These are phyloP conservation scores for Dactylellina haptotyla DNA, from an alignment of 2,329 filamentous ascomycete genomes.

Conservation along the genomic window DNA sequence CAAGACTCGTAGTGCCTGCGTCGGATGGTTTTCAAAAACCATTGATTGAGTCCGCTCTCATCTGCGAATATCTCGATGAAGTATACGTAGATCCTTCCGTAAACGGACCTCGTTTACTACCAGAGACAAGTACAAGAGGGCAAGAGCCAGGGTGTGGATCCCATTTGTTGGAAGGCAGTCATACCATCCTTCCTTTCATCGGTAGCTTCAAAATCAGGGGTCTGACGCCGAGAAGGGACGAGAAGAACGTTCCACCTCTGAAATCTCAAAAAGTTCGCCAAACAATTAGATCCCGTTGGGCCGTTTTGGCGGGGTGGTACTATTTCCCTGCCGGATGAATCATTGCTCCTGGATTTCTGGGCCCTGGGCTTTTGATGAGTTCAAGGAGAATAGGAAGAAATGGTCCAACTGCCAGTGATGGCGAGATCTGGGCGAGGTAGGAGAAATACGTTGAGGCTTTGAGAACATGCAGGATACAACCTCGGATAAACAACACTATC, in stretches of 20 bases:
- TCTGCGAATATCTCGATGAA: constrained; percentile 81
- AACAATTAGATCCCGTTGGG: constrained; percentile 70
- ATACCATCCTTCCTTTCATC: constrained; percentile 76
- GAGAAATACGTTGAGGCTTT: constrained; percentile 72
- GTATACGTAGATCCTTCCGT: constrained; percentile 67
- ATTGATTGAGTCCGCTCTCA: constrained; percentile 76
- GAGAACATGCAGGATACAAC: constrained; percentile 74
- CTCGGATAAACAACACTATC: constrained; percentile 74
- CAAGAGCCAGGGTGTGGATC: constrained; percentile 76
- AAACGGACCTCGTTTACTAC: constrained; percentile 64
- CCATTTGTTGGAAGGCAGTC: constrained; percentile 73
- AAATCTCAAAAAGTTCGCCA: constrained; percentile 70
- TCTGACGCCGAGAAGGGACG: constrained; percentile 66
- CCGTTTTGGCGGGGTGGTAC: constrained; percentile 75
- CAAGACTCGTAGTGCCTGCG: constrained; percentile 66
- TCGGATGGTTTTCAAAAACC: constrained; percentile 64
- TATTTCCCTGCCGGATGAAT: constrained; percentile 76
- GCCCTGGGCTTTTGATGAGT: constrained; percentile 78
- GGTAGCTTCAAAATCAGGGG: constrained; percentile 68
- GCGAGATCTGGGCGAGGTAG: constrained; percentile 73
- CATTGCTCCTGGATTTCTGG: constrained; percentile 78
- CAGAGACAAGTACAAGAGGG: constrained; percentile 72
- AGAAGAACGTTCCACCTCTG: constrained; percentile 69
- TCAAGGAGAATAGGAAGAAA: constrained; percentile 71
- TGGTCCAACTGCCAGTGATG: constrained; percentile 64